phyloP scores from a whole-genome alignment of 257 asterid species.

The Solanum bulbocastanum region DNA sequence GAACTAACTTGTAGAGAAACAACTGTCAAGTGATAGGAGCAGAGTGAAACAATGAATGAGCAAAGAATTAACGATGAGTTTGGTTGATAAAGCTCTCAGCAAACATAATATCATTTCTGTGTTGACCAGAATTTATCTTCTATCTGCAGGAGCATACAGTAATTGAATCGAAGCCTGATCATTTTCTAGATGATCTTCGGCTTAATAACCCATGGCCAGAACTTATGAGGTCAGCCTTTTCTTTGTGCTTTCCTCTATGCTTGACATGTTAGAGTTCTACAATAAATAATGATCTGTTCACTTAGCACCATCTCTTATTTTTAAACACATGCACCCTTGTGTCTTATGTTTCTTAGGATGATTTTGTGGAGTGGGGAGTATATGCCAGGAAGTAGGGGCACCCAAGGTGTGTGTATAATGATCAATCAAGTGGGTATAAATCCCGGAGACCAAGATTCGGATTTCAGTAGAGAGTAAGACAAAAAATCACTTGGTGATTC shows the following conservation, averaged over 20 bases:
- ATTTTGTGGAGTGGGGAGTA: not conserved
- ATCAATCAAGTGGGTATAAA: not conserved
- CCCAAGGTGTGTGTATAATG: not conserved
- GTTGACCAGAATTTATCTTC: slow-evolving; percentile 6
- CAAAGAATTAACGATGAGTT: not conserved
- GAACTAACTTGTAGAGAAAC: not conserved
- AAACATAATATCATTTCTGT: not conserved
- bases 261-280: not conserved
- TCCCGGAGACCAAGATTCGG: not conserved
- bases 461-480: not conserved
- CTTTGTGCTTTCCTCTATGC: not conserved
- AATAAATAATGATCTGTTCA: not conserved
- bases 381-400: not conserved
- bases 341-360: not conserved
- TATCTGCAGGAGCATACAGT: slow-evolving; percentile 82
- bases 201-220: slow-evolving; percentile 94
- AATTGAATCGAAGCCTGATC: slow-evolving; percentile 93
- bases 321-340: not conserved
- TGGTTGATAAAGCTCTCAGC: not conserved
- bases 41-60: not conserved
- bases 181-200: slow-evolving; percentile 87
- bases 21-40: not conserved
- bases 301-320: not conserved
- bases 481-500: not conserved
- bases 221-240: slow-evolving; percentile 57